These are phyloP conservation scores for Colletotrichum echinochloae DNA, from an alignment of 2,329 filamentous ascomycete species.

Conservation along the genomic window DNA sequence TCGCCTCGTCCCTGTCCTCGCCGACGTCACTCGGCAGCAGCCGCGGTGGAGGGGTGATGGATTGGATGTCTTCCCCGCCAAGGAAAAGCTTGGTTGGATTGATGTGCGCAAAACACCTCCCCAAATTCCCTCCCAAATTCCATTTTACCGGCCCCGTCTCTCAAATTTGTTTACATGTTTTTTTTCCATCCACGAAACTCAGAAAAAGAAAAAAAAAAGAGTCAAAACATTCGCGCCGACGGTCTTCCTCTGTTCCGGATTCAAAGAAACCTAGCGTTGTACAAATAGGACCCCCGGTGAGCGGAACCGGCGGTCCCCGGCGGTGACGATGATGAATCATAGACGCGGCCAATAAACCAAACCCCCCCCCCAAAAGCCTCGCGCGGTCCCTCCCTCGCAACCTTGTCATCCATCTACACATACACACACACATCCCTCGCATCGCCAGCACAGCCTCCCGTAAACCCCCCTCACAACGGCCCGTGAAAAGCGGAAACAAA, in stretches of 20 bases:
- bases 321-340: slow-evolving; percentile 3
- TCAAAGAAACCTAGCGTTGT: not conserved
- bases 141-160: no score
- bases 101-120: no score
- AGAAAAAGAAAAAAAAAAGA: no score
- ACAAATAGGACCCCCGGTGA: not conserved
- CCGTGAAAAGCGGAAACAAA: not conserved
- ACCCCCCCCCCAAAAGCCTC: not conserved
- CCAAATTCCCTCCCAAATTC: no score
- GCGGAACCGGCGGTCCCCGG: not conserved
- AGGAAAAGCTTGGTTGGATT: no score
- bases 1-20: not conserved
- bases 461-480: not conserved
- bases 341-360: not conserved
- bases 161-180: not conserved
- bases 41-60: no score
- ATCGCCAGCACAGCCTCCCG: not conserved
- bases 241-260: not conserved
- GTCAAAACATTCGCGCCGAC: not conserved
- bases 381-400: not conserved
- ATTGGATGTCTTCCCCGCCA: no score
- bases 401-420: not conserved
- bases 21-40: not conserved
- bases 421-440: not conserved
- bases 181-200: not conserved